These are phyloP conservation scores for Prunus mongolica DNA, from an alignment of 306 rosid species.

Conservation along the genomic window DNA sequence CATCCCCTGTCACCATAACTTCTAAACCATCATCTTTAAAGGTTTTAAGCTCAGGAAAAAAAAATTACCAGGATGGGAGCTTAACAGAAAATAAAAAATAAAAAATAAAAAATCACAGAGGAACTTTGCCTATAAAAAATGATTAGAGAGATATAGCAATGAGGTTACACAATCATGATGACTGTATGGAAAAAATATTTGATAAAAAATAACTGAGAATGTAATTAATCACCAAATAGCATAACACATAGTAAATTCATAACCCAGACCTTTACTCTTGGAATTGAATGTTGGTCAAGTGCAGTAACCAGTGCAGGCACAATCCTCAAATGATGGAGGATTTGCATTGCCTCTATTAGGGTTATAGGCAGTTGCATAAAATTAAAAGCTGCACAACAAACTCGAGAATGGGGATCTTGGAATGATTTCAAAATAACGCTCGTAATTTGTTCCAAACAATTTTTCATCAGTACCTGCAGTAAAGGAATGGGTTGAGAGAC, in stretches of 20 bases:
- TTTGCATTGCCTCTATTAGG: slow-evolving; percentile 9
- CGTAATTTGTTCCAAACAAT: slow-evolving; percentile 5
- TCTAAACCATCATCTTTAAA: too few relatives aligned
- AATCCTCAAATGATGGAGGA: slow-evolving; percentile 12
- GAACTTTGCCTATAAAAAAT: neutral
- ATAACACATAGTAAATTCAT: neutral
- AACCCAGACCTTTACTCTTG: neutral
- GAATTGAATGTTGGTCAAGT: neutral
- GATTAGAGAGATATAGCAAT: neutral
- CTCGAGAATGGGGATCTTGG: slow-evolving; percentile 10
- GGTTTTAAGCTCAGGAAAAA: too few relatives aligned
- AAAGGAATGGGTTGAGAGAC: neutral
- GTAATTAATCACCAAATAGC: neutral
- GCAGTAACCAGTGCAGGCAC: neutral
- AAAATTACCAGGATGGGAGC: too few relatives aligned
- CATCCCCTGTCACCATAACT: too few relatives aligned
- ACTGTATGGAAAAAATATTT: neutral
- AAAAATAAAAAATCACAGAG: neutral
- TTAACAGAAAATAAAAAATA: neutral
- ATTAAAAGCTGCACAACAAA: slow-evolving; percentile 16
- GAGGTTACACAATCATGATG: neutral
- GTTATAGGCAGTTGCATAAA: slow-evolving; percentile 10
- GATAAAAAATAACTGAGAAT: neutral
- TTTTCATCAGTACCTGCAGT: slow-evolving; percentile 15
- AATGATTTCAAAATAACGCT: slow-evolving; percentile 1